These are phyloP conservation scores for Daphne laureola DNA, from an alignment of 441 rosid genomes.

Conservation along the genomic window DNA sequence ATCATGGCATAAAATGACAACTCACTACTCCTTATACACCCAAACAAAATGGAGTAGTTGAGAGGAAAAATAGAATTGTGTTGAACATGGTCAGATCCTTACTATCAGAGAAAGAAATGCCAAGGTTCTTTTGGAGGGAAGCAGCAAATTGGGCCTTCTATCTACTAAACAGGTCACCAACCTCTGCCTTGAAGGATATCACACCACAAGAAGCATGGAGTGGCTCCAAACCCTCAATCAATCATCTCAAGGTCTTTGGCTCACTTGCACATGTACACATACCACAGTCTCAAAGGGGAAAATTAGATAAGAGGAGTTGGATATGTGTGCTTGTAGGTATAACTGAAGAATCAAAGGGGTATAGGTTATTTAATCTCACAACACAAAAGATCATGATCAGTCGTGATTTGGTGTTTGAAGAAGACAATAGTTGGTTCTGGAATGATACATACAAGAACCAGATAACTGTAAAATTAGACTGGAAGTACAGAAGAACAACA, in stretches of 20 bases:
- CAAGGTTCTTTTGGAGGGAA: neutral
- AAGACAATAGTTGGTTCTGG: neutral
- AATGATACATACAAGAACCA: neutral
- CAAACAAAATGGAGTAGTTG: neutral
- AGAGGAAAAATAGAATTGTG: neutral
- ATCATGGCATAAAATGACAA: neutral
- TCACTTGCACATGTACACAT: neutral
- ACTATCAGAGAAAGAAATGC: neutral
- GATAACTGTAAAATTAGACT: neutral
- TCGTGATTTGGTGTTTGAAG: neutral
- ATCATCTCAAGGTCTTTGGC: too few species aligned
- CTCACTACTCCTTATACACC: neutral
- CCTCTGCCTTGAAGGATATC: neutral
- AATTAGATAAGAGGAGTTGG: neutral
- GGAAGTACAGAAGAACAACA: too few species aligned
- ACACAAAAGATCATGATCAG: neutral
- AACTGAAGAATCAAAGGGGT: neutral
- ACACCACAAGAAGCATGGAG: constrained; percentile 1
- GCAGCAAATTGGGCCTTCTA: neutral
- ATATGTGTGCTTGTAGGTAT: neutral
- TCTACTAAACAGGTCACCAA: neutral
- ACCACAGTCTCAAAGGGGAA: too few species aligned
- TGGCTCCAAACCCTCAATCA: neutral
- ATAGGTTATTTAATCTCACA: neutral
- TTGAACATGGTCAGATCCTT: neutral